Base-by-base conservation (phyloP, 2,329 filamentous ascomycete species). In the Thelonectria discophora region DNA sequence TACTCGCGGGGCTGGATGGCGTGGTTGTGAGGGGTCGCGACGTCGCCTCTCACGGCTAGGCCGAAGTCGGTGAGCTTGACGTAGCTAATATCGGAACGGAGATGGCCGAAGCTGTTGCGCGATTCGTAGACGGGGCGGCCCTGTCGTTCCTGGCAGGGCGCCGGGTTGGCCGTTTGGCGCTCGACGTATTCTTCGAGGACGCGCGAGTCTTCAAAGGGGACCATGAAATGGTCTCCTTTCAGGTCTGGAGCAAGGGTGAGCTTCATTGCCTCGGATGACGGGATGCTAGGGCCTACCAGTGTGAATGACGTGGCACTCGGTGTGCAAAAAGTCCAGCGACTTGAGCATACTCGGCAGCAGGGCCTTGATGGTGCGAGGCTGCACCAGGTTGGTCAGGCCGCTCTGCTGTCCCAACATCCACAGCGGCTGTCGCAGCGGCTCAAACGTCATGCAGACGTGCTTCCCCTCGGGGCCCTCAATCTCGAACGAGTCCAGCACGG, bases 261-360 rank as follows among this genome's bases (percentile, higher is more conserved):
- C 40, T 20, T 12, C 0, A 6, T 3, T n/a, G 4, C 4, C 11
- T 27, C 5, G 17, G 3, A n/a, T n/a, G 9, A 2, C 1, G 18
- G 5, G 11, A 10, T 15, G n/a, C 2, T n/a, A 52, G 15, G 7
- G 68, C 67, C 48, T 70, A 79, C 77, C 77, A 1, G 78, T 81
- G 69, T 82, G 76, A 32, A 81, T 76, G 50, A 74, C 68, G 51
- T 72, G 74, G 60, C 77, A 79, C 34, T 77, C 71, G 1, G 73
- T 68, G 62, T 81, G 78, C 5, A 81, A 72, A 63, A 78, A 80
- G 42, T 81, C 74, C 2, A 81, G 72, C 3, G 74, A 75, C 45
- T 71, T 57, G 12, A 81, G 74, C 55, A 81, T 72, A 56, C 72
- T 69, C 51, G 71, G 72, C 55, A 80, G 62, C n/a, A 70, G 45